Conservation (phyloP, 805 yeast genomes). For the Ogataea methanolica region DNA sequence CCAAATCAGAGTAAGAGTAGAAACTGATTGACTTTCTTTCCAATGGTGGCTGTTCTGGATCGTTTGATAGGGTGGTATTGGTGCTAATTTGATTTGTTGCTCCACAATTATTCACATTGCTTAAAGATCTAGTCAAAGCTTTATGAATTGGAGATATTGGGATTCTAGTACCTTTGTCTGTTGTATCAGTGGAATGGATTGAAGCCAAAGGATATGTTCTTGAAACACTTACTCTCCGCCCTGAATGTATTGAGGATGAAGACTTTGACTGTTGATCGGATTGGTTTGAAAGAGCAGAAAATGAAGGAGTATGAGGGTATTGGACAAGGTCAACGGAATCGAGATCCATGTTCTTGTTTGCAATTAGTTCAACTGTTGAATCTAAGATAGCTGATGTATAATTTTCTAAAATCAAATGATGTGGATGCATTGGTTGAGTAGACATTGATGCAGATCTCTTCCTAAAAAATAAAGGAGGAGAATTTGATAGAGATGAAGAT, state of each 20-base stretch:
- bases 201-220: constrained; percentile 2
- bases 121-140: constrained; percentile 1
- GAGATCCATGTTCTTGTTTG: constrained; percentile 52
- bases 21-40: constrained; percentile 27
- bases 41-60: not conserved
- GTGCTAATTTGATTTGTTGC: not conserved
- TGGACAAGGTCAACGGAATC: constrained; percentile 65
- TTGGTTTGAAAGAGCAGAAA: constrained; percentile 1
- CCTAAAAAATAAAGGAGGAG: not conserved
- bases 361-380: constrained; percentile 63
- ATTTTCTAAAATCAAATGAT: constrained; percentile 49
- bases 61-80: not conserved
- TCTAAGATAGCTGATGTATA: constrained; percentile 79
- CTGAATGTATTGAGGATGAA: not conserved
- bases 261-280: not conserved
- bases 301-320: constrained; percentile 20
- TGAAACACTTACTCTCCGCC: not conserved
- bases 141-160: constrained; percentile 4
- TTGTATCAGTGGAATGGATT: not conserved
- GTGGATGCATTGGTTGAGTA: constrained; percentile 6
- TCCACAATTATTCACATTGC: not conserved
- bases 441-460: constrained; percentile 1
- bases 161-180: constrained; percentile 5
- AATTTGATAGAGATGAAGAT: not conserved
- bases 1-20: constrained; percentile 29